phyloP scores from a whole-genome alignment of 2,329 filamentous ascomycete genomes.

The Apiospora malaysiana region DNA sequence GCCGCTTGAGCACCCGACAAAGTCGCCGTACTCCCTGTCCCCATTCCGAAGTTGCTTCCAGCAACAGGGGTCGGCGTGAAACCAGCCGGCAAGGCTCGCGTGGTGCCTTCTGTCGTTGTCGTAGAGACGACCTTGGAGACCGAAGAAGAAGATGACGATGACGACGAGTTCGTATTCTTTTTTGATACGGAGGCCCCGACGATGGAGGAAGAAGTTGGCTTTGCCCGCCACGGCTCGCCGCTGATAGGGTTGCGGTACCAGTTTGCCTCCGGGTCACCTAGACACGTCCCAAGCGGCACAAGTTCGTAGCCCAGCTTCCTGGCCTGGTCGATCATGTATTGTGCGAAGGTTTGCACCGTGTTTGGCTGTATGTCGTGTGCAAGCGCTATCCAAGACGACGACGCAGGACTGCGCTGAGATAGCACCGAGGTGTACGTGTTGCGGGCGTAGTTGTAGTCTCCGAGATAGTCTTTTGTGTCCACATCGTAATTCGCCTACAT shows the following conservation, averaged over 20 bases:
- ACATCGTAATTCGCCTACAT: conserved; percentile 22
- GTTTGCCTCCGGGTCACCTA: conserved; percentile 29
- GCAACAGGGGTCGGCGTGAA: background rate
- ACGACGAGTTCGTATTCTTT: background rate
- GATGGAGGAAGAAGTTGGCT: background rate
- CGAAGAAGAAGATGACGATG: background rate
- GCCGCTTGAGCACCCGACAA: background rate
- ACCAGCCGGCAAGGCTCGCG: background rate
- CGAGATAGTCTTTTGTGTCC: conserved; percentile 23
- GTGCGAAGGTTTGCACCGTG: conserved; percentile 29
- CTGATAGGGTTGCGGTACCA: conserved; percentile 34
- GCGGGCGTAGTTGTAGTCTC: conserved; percentile 31
- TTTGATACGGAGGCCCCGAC: background rate
- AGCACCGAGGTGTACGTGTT: conserved; percentile 10
- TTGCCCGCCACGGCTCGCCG: conserved; percentile 24
- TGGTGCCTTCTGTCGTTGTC: background rate
- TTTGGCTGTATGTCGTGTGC: conserved; percentile 31
- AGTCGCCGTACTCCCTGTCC: background rate
- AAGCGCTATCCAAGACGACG: conserved; percentile 36
- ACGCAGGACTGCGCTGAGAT: background rate
- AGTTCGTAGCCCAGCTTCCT: conserved; percentile 27
- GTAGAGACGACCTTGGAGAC: background rate
- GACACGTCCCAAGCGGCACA: conserved; percentile 33
- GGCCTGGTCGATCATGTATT: conserved; percentile 30
- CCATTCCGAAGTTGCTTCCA: background rate